Evolutionary conservation across 2,329 filamentous ascomycete genomes (phyloP), one percentile per base, ranked within the genome.

Genomic region (Chalaropsis ovoidea): DNA sequence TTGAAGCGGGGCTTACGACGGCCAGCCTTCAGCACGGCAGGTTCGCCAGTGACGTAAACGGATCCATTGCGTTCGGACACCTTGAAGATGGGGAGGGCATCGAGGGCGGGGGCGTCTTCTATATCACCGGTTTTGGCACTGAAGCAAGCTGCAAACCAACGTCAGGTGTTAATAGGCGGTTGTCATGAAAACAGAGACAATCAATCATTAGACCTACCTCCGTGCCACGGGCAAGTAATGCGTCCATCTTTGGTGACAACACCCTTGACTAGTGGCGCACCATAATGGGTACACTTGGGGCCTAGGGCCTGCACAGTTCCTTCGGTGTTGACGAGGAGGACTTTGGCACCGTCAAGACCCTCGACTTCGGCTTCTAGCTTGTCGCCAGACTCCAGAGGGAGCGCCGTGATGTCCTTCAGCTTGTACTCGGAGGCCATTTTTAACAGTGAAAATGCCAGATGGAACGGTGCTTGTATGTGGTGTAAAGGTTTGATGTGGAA

Each of bases 221-320:
- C 93, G 74, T 97, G 93, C 94, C 94, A 97, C 2, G 93, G 91
- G 74, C 94, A 99, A 6, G 90, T 96, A 68, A 99, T 76, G 62
- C 90, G 82, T 4, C 94, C 94, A 70, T 88, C 86, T 2, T 84
- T 83, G 7, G 89, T 89, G 69, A 99, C 77, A 7, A 97, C 86
- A 64, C 94, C 94, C 70, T 93, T 90, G 64, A 86, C 84, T 69
- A 99, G 77, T 15, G 94, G 94, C 49, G 93, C 94, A 42, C 94
- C 93, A 74, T 95, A 97, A 77, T 97, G 93, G 10, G 85, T 88
- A 74, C 94, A 99, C 70, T 87, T 94, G 47, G 90, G 79, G 43
- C 89, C 91, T 43, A 95, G 75, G 39, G 92, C 94, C 73, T 92
- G 86, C 17, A 93, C 78, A 70, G 87, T 83, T 70, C 87, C 88